Base-by-base conservation (phyloP, 2,329 filamentous ascomycete genomes). In the Aspergillus latus region DNA sequence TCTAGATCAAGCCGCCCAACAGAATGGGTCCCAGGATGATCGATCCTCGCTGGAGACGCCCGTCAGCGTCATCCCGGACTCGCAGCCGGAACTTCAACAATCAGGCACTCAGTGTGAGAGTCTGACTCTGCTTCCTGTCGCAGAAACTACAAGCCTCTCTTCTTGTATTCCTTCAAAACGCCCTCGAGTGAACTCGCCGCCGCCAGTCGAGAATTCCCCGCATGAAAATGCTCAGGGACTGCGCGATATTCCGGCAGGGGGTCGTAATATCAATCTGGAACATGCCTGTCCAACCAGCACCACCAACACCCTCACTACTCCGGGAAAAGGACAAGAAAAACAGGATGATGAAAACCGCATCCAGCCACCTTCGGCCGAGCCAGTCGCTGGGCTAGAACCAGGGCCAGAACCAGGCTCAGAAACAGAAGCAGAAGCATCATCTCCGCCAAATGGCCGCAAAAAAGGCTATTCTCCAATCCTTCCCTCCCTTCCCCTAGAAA, bases 21-120 rank as follows among this genome's bases (percentile, higher is more conserved):
- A 30, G 45, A 43, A 30, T 46, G 34, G n/a, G 26, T 47, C 50
- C 26, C 53, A 54, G 37, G 51, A 56, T 1, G 66, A 66, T 13
- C 4, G 34, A 13, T 1, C 10, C 46, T 70, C 67, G 11, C 67
- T 72, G 34, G 67, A 67, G 11, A 73, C 67, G 32, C 70, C 71
- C 16, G 59, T 75, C 28, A 75, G 72, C 47, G 70, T 72, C 11
- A 72, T 77, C 21, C 73, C 73, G 16, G 72, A 77, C 45, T 77
- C 74, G 2, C 74, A 76, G 37, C 69, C 71, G 5, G 62, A 62
- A 39, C 49, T 48, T 5, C 62, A 62, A 37, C 49, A 49, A 15
- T 15, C 45, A 11, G 26, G 26, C 30, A 9, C 28, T 42, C 49
- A 52, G 11, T 29, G 36, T 43, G 32, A 21, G 13, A n/a, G 50